A percentile compares a stretch with the other conserved stretches of the same genome.
Evolutionary conservation across 352 stramenopile genomes (phyloP).

Genomic region (Hyaloperonospora arabidopsidis): DNA sequence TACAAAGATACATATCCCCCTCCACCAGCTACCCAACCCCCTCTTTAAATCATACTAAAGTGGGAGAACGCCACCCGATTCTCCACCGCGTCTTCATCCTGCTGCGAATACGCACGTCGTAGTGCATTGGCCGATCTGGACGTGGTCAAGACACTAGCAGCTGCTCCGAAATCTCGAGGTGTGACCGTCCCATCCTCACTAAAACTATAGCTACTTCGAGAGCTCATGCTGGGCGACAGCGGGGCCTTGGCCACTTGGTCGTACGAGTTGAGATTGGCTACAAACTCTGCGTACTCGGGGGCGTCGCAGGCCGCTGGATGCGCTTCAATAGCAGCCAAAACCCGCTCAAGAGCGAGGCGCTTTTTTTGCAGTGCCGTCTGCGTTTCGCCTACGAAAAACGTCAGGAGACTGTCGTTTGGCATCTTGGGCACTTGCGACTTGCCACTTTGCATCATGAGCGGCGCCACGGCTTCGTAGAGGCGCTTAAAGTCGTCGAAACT

Average conservation of each 20-base stretch:
- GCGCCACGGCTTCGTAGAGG: conserved; percentile 44
- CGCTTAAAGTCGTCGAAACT: conserved; percentile 76
- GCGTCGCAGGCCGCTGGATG: conserved; percentile 59
- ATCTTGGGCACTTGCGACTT: conserved; percentile 33
- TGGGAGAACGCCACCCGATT: conserved; percentile 46
- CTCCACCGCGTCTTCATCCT: conserved; percentile 19
- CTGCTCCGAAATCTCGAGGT: conserved; percentile 15
- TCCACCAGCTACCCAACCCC: neutral
- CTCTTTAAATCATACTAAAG: conserved; percentile 40
- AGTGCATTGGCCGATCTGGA: conserved; percentile 30
- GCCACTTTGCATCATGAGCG: conserved; percentile 52
- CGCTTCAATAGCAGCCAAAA: conserved; percentile 43
- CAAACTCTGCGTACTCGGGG: conserved; percentile 55
- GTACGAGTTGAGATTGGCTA: conserved; percentile 54
- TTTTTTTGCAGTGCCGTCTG: conserved; percentile 61
- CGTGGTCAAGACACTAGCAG: conserved; percentile 21
- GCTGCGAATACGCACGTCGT: conserved; percentile 29
- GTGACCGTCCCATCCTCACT: conserved; percentile 26
- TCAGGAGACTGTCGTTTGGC: conserved; percentile 66
- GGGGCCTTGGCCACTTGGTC: conserved; percentile 32
- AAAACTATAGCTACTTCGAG: conserved; percentile 28
- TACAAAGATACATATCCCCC: neutral
- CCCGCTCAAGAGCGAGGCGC: conserved; percentile 40
- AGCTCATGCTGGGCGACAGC: conserved; percentile 25
- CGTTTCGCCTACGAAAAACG: conserved; percentile 63